Conservation (phyloP, 2,329 filamentous ascomycete genomes). For the Penicillium expansum region DNA sequence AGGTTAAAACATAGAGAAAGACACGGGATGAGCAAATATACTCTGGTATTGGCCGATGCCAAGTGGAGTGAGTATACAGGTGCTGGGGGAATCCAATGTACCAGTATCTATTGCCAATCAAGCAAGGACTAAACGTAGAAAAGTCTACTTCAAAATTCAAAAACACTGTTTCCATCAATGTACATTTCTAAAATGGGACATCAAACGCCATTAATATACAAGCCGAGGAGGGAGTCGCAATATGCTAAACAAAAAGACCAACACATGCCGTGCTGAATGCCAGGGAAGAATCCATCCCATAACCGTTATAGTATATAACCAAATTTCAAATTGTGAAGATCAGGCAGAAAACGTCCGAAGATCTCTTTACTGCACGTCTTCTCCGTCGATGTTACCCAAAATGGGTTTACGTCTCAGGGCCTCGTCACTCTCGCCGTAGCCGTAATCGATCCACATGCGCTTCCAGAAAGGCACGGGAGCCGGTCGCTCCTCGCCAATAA, state of each 20-base stretch:
- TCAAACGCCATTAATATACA: conserved; percentile 27
- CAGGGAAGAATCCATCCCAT: conserved; percentile 16
- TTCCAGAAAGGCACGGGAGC: conserved; percentile 38
- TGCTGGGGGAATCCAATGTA: conserved; percentile 4
- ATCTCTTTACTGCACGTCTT: conserved; percentile 20
- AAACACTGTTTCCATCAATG: not conserved
- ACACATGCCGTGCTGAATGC: conserved; percentile 11
- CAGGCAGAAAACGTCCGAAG: not conserved
- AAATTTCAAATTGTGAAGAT: not conserved
- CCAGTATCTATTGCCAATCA: conserved; percentile 5
- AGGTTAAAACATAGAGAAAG: conserved; percentile 5
- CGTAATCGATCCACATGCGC: conserved; percentile 41
- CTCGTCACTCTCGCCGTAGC: conserved; percentile 43
- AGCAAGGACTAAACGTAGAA: conserved; percentile 3
- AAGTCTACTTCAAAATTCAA: not conserved
- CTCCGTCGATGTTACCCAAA: conserved; percentile 40
- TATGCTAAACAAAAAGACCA: conserved; percentile 22
- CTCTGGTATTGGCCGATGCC: conserved; percentile 1
- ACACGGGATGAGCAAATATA: conserved; percentile 1
- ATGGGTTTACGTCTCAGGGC: conserved; percentile 39
- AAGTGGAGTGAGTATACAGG: conserved; percentile 5
- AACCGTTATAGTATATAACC: conserved; percentile 25
- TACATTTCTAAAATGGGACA: conserved; percentile 10
- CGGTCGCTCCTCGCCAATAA: conserved; percentile 60
- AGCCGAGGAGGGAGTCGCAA: conserved; percentile 20